phyloP scores from a whole-genome alignment of 225 moss, liverwort and hornwort species.

The Climacium dendroides region DNA sequence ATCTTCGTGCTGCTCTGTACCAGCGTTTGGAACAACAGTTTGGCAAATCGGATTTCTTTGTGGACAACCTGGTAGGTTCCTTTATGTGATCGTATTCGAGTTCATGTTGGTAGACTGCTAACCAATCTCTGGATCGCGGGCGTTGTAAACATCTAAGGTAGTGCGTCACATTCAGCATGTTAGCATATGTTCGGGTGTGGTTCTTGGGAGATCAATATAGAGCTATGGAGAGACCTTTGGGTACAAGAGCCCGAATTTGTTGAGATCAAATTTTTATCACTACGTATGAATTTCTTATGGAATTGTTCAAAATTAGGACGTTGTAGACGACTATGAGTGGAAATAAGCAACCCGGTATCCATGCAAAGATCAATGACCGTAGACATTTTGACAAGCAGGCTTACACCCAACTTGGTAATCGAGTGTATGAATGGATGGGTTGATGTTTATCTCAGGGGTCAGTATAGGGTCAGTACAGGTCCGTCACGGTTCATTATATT shows the following conservation, averaged over 20 bases:
- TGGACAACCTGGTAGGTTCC: slow-evolving; percentile 28
- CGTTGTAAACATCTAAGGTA: not conserved
- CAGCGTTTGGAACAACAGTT: slow-evolving; percentile 50
- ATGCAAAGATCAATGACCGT: not conserved
- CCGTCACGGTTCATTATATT: not conserved
- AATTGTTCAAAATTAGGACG: not conserved
- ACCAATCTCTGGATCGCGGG: not conserved
- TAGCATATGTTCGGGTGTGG: not conserved
- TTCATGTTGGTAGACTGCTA: not conserved
- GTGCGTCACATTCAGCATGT: not conserved
- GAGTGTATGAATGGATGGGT: not conserved
- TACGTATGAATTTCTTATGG: not conserved
- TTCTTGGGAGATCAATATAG: not conserved
- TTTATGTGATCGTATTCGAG: not conserved
- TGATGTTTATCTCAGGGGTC: not conserved
- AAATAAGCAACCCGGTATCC: not conserved
- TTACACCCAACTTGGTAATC: not conserved
- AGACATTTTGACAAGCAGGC: not conserved
- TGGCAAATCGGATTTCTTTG: slow-evolving; percentile 43
- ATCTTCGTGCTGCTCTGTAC: slow-evolving; percentile 46
- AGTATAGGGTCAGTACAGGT: not conserved
- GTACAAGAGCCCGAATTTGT: not conserved
- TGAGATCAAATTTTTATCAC: not conserved
- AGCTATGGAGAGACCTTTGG: not conserved
- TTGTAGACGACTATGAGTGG: not conserved